Percentiles rank a stretch among this genome's conserved stretches.
Evolutionary conservation across 1,284 basidiomycete genomes (phyloP).

Genomic region (Ustilago nuda): DNA sequence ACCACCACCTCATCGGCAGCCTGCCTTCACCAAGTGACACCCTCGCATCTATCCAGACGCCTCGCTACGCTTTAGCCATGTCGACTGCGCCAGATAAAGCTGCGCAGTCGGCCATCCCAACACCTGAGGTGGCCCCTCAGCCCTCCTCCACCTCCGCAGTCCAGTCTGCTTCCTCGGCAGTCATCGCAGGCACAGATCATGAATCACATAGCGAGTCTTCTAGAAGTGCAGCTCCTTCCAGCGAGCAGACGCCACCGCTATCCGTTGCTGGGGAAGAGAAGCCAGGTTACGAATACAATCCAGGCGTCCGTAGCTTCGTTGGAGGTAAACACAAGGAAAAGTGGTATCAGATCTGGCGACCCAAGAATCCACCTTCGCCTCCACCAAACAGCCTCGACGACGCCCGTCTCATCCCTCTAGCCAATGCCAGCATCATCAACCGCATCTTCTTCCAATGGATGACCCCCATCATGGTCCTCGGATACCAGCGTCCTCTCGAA

Average conservation of each 20-base stretch:
- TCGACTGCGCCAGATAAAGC: not conserved
- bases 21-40: not conserved
- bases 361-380: constrained; percentile 59
- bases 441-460: constrained; percentile 80
- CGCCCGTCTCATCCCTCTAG: constrained; percentile 73
- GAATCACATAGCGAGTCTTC: constrained; percentile 42
- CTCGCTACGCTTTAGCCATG: not conserved
- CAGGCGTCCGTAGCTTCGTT: constrained; percentile 55
- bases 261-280: constrained; percentile 24
- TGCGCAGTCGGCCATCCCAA: constrained; percentile 7
- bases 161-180: not conserved
- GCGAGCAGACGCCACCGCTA: constrained; percentile 23
- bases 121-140: not conserved
- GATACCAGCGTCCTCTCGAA: constrained; percentile 83
- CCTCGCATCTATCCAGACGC: no score
- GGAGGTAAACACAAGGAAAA: constrained; percentile 59
- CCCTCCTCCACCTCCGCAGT: constrained; percentile 4
- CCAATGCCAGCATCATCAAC: constrained; percentile 73
- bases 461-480: constrained; percentile 76
- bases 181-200: constrained; percentile 26
- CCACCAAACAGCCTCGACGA: constrained; percentile 73
- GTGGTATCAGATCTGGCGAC: constrained; percentile 67
- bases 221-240: constrained; percentile 27
- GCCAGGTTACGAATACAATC: constrained; percentile 55
- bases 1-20: no score